A percentile compares a stretch with the other conserved stretches of the same genome.
Evolutionary conservation across 208 protist genomes (phyloP).

Genomic region (Crithidia expoeki): DNA sequence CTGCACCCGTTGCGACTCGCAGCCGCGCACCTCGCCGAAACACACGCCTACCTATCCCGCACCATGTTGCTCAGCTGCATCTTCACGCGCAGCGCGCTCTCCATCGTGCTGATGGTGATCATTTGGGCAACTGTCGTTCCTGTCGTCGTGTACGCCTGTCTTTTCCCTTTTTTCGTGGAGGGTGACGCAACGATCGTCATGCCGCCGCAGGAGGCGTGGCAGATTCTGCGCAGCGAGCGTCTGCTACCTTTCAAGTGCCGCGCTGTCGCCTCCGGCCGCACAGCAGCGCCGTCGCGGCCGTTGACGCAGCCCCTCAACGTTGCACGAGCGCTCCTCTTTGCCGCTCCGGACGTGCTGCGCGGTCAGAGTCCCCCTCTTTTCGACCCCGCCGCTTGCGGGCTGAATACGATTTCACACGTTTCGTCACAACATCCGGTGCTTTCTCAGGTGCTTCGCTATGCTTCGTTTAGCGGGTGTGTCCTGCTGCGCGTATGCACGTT

Average conservation of each 20-base stretch:
- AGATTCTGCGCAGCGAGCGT: conserved; percentile 18
- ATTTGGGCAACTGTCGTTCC: conserved; percentile 20
- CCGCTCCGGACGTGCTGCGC: conserved; percentile 13
- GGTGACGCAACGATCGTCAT: conserved; percentile 19
- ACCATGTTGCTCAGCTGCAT: conserved; percentile 14
- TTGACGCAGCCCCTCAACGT: conserved; percentile 31
- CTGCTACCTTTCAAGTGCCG: conserved; percentile 23
- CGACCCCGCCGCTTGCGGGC: conserved; percentile 18
- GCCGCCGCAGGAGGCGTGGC: conserved; percentile 18
- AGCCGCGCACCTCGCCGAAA: not conserved
- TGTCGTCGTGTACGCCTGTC: conserved; percentile 20
- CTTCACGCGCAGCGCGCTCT: conserved; percentile 19
- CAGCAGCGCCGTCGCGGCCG: not conserved
- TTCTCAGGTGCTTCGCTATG: not conserved
- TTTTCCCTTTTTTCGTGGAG: conserved; percentile 30
- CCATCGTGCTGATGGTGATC: conserved; percentile 9
- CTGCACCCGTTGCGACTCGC: conserved; percentile 8
- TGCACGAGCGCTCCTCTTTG: conserved; percentile 16
- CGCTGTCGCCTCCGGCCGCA: not conserved
- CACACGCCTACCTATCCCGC: conserved; percentile 4
- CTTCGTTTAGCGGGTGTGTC: conserved; percentile 16
- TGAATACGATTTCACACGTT: not conserved
- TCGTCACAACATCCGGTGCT: not conserved
- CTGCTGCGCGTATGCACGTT: conserved; percentile 19
- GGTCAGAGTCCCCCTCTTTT: conserved; percentile 11